These are phyloP conservation scores for Paxillus involutus DNA, from an alignment of 768 basidiomycete genomes.

Conservation along the genomic window DNA sequence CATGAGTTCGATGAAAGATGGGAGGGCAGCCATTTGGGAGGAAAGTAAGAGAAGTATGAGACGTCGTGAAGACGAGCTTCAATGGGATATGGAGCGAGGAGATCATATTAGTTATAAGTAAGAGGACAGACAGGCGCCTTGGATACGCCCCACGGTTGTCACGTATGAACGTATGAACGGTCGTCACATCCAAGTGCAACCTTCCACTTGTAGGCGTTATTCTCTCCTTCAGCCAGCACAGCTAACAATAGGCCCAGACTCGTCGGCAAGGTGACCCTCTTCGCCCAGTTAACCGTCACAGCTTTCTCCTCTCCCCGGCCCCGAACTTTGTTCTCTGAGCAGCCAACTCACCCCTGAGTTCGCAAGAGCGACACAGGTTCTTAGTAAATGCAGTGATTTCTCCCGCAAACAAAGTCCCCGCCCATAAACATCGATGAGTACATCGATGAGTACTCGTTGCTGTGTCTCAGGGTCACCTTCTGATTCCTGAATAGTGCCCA, in stretches of 20 bases:
- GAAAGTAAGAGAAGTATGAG: conserved; percentile 28
- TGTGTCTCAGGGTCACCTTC: too few species aligned
- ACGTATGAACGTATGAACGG: conserved; percentile 24
- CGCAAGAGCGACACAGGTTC: too few species aligned
- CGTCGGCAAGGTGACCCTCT: conserved; percentile 63
- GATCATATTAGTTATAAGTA: conserved; percentile 27
- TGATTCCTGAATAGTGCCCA: too few species aligned
- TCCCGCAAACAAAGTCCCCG: too few species aligned
- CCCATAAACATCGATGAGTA: neutral
- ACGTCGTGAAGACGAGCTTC: conserved; percentile 19
- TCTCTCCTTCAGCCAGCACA: conserved; percentile 18
- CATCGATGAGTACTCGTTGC: too few species aligned
- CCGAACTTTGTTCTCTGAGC: conserved; percentile 3
- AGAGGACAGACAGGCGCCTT: conserved; percentile 18
- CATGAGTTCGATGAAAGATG: conserved; percentile 89
- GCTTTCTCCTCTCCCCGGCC: conserved; percentile 13
- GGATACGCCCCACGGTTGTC: conserved; percentile 40
- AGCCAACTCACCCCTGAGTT: too few species aligned
- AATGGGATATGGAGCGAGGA: conserved; percentile 9
- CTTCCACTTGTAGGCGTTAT: conserved; percentile 24
- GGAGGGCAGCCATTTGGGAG: conserved; percentile 65
- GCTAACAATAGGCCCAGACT: conserved; percentile 44
- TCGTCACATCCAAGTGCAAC: conserved; percentile 30
- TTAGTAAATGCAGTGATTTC: too few species aligned
- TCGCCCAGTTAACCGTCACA: conserved; percentile 12